A percentile compares a stretch with the other conserved stretches of the same genome.
These are phyloP conservation scores for Phytophthora sp. DNA, from an alignment of 352 stramenopile genomes.

Conservation along the genomic window DNA sequence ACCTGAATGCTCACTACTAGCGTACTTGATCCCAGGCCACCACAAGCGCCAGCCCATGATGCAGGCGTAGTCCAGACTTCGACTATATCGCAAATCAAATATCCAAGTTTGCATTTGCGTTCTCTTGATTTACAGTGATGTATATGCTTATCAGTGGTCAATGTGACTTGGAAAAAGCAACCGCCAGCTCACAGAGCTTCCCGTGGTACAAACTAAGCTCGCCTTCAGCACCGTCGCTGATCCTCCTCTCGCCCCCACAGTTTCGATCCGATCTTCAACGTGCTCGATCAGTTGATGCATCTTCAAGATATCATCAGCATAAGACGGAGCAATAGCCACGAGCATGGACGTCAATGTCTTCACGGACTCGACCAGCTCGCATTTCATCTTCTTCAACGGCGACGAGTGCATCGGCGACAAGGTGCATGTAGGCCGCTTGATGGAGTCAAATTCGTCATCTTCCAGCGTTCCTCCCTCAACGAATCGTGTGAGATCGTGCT, in stretches of 20 bases:
- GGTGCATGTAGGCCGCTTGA: neutral
- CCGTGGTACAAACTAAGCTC: constrained; percentile 1
- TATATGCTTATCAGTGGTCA: neutral
- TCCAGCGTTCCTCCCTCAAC: constrained; percentile 7
- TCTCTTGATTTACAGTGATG: too few species aligned
- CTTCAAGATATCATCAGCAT: constrained; percentile 1
- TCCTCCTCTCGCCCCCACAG: neutral
- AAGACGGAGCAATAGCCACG: neutral
- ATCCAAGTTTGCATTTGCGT: too few species aligned
- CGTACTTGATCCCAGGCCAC: neutral
- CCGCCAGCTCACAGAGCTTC: constrained; percentile 5
- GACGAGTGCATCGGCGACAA: neutral
- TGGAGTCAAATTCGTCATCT: constrained; percentile 12
- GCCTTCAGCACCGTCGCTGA: neutral
- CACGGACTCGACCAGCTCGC: constrained; percentile 3
- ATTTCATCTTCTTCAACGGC: constrained; percentile 6
- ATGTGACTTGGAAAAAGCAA: neutral
- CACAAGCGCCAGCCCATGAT: too few species aligned
- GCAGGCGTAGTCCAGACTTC: too few species aligned
- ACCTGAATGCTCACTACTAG: neutral
- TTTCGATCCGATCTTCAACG: neutral
- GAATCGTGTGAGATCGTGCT: constrained; percentile 10
- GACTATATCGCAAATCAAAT: too few species aligned
- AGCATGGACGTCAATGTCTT: neutral
- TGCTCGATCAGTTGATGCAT: constrained; percentile 20